Evolutionary conservation across 2,329 filamentous ascomycete species (phyloP), one percentile per base, ranked within the genome.

Genomic region (Colletotrichum magnum): DNA sequence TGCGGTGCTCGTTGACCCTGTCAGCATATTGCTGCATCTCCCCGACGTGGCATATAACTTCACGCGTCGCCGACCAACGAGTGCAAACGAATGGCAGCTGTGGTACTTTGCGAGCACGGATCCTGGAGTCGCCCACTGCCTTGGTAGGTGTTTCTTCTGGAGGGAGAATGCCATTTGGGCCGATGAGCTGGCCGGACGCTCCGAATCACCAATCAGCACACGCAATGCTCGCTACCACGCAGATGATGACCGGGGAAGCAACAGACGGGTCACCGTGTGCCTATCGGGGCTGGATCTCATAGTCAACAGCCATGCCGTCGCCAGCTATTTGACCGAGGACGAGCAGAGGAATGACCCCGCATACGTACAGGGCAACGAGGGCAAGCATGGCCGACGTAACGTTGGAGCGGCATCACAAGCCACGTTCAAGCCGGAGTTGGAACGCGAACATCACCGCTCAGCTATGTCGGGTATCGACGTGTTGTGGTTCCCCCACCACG

Each of bases 1-100:
- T 1, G 74, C 82, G 6, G 78, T 87, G 26, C 79, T 88, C 47
- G 79, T 87, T 60, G 86, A 93, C 75, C 92, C 92, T 0, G 89
- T 93, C 10, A 88, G 86, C 26, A 85, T 93, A 62, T 79, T 93
- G 64, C 83, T 94, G 41, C 91, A 94, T 76, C 83, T 92, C 43
- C 91, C 91, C 1, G 85, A 92, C 70, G 89, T 93, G 39, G 90
- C 91, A 12, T 93, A 89, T 82, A 94, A 93, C 78, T 93, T 94
- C 76, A 90, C 87, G 12, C 81, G 85, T 70, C 80, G 87, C 32
- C 76, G 71, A 61, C 88, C 88, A 4, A 79, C 72, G 75, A 79
- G 64, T 65, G 90, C 92, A n/a, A 92, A 92, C 71, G 90, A 94
- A 77, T 90, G 88, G 82, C 87, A 91, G 75, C 80, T 94, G 15